Conservation (phyloP, 2,329 filamentous ascomycete genomes). For the Rutstroemia sp. region DNA sequence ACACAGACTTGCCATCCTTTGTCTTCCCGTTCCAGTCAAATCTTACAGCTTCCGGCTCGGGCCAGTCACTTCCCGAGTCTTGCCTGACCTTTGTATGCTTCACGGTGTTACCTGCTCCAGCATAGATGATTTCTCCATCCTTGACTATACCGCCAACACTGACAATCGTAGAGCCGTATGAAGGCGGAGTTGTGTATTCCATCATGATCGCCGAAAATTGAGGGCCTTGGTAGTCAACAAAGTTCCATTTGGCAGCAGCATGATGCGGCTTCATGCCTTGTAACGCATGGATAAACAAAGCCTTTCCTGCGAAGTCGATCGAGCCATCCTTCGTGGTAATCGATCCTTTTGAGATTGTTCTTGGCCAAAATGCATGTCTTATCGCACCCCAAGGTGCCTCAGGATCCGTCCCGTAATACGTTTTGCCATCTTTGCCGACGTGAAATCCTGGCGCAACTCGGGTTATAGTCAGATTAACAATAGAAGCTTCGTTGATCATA, state of each 20-base stretch:
- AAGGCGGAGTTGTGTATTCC: conserved; percentile 91
- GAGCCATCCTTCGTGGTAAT: conserved; percentile 77
- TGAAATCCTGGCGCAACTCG: conserved; percentile 74
- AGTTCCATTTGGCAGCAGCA: conserved; percentile 87
- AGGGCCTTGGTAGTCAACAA: conserved; percentile 82
- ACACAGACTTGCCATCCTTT: conserved; percentile 66
- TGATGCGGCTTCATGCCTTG: conserved; percentile 99
- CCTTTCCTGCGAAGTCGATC: conserved; percentile 74
- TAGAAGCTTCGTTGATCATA: conserved; percentile 67
- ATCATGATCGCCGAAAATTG: conserved; percentile 85
- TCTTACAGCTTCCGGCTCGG: conserved; percentile 68
- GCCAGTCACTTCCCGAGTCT: conserved; percentile 80
- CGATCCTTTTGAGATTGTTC: conserved; percentile 72
- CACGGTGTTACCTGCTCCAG: conserved; percentile 56
- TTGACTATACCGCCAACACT: conserved; percentile 76
- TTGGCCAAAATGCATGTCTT: conserved; percentile 91
- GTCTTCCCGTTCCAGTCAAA: conserved; percentile 73
- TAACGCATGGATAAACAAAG: conserved; percentile 74
- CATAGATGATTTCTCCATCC: conserved; percentile 72
- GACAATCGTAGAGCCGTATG: conserved; percentile 80
- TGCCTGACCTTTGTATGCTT: conserved; percentile 62
- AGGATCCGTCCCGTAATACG: conserved; percentile 79
- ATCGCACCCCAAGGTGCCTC: conserved; percentile 85
- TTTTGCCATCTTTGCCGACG: conserved; percentile 75
- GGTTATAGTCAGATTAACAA: conserved; percentile 81